Evolutionary conservation across 1,284 basidiomycete genomes (phyloP), one percentile per base, ranked within the genome.

Genomic region (Peniophora sp.): DNA sequence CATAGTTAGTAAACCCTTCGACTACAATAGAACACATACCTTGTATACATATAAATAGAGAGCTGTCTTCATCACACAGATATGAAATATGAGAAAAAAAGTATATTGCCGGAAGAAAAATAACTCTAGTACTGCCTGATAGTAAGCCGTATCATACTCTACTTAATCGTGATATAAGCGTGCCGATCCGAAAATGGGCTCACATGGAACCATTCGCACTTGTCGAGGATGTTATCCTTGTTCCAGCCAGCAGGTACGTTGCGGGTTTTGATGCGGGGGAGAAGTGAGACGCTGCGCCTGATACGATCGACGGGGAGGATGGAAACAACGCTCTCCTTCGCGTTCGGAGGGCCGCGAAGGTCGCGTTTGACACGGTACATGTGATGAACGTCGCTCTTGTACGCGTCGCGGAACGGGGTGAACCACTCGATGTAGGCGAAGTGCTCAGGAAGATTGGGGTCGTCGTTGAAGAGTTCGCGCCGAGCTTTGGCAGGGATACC

Each of bases 191-290:
- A 53, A 44, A 55, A 61, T 10, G 52, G 46, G 52, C 62, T 65
- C 2, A 64, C 55, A 52, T 55, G 62, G 48, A 65, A 67, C 3
- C 41, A 51, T 3, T 18, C n/a, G 49, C 62, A 64, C 12, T 50
- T 17, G 10, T 68, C 62, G 8, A 68, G 54, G 27, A 68, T 64
- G 50, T 57, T 64, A 46, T 46, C 54, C 35, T 54, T 61, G 2
- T 55, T 61, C 64, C 62, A 68, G n/a, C n/a, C n/a, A n/a, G n/a
- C n/a, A n/a, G n/a, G n/a, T n/a, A n/a, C n/a, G n/a, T n/a, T 2
- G 17, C 8, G n/a, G 51, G 12, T 59, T 60, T 45, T 44, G 3
- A 47, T 47, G 6, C 27, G 37, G 3, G 45, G 50, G 20, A 62
- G 53, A 0, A 67, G 55, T 51, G 65, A 63, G 32, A 62, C 53